Evolutionary conservation across 2,329 filamentous ascomycete genomes (phyloP), one percentile per base, ranked within the genome.

Genomic region (Diaporthe sp.): DNA sequence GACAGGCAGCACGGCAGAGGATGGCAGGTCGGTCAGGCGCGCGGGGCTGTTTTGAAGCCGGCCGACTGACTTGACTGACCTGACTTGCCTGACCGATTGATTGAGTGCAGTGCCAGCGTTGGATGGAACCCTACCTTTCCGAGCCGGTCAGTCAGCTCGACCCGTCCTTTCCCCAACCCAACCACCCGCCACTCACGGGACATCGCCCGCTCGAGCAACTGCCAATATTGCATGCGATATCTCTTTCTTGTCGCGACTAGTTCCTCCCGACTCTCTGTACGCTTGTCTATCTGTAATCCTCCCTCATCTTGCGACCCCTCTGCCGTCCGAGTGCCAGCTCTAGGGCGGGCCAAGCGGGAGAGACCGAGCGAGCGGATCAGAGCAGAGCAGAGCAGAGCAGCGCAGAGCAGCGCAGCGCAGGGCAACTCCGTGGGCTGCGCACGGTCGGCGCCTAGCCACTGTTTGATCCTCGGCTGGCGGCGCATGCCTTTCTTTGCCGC

Each of bases 391-490:
- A 44, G 35, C 25, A 22, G 37, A 44, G 37, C 37, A 30, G 30
- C 32, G 9, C 32, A 22, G 58, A 63, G 12, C 58, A 22, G 25
- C 30, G 32, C 32, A n/a, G n/a, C n/a, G 27, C 30, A 19, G 44
- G 50, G 44, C 42, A 25, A 10, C 44, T n/a, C 32, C 58, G 22
- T 13, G 32, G 63, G 15, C 47, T 68, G 63, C 63, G 63, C 63
- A 68, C 63, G 63, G 63, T 22, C 63, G 63, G 42, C n/a, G 44
- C 63, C 63, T 27, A 47, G 47, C 47, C 63, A 68, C 63, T 68
- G 63, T 68, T 68, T 68, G 63, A 68, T 68, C 63, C 63, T 68
- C 63, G 63, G 63, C 47, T 68, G 63, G 63, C 63, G 47, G 63
- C 63, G 44, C 63, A 51, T 68, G 32, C 63, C 44, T 68, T 51